Base-by-base conservation (phyloP, 2,329 filamentous ascomycete genomes). In the Pestalotiopsis sp. region DNA sequence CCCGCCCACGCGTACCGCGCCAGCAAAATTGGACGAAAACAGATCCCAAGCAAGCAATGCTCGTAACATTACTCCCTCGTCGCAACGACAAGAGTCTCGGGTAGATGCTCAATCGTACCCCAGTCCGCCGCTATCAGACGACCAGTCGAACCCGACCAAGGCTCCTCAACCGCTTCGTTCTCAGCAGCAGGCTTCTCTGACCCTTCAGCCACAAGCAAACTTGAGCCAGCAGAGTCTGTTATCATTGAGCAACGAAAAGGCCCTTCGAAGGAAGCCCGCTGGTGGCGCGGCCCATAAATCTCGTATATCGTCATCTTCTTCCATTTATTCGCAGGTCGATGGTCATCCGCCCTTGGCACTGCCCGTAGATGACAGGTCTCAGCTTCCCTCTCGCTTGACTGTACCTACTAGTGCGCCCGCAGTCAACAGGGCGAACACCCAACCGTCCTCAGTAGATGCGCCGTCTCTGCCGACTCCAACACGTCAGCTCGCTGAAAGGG, bases 351-450 rank as follows among this genome's bases (percentile, higher is more conserved):
- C 69, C 9, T 70, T 73, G n/a, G 67, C 65, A 35, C 63, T 69
- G 38, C 68, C 67, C 6, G 61, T 69, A 6, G 78, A 81, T 57
- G 74, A 84, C 48, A 84, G 83, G 81, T 78, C 80, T 13, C 84
- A 87, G 67, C 87, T 87, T 5, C 77, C 81, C 2, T 91, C 88
- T 62, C 86, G 87, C 59, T 92, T 91, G 76, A 92, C 89, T 77
- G 81, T 86, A 70, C 89, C 87, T 7, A 91, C 88, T 1, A 89
- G 86, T 73, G 83, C 85, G 26, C 87, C 88, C 1, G 85, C 87
- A 4, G 77, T 83, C 58, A 78, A 78, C 39, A 77, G 79, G 13
- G 81, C 78, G 20, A 83, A 77, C 57, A 82, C 79, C 66, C 81
- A 77, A 62, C 72, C 77, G 39, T 80, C 80, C 39, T 70, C 76